Evolutionary conservation across 371 early-diverging fungal species (phyloP), one percentile per base, ranked within the genome.

Genomic region (Mortierella sp.): DNA sequence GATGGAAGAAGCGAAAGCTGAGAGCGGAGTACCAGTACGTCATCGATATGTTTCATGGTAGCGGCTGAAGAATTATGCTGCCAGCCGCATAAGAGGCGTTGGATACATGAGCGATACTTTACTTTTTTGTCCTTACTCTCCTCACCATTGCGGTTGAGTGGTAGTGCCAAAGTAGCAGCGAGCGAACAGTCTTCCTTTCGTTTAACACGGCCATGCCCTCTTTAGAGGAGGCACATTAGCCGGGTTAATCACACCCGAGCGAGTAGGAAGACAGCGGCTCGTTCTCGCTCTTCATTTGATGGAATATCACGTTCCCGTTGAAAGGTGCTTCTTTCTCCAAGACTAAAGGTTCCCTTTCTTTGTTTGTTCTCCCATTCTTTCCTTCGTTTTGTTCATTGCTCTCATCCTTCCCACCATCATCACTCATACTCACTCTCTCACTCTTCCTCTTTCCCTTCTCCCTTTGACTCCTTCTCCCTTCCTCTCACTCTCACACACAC

Each of bases 281-380:
- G 68, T 38, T 68, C 68, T 68, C 41, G 24, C 43, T 41, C 63
- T 63, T 35, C 63, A 63, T 68, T 68, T 68, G 68, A 41, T 41
- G 38, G 68, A 35, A 35, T 68, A 68, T 68, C 68, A 68, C 24
- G 68, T 3, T 38, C 32, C 16, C 63, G 14, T 24, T 21, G 6
- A 7, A 32, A 24, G 18, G 11, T 21, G 41, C 68, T 38, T 68
- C 41, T 68, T 68, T 68, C 68, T 41, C 68, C 63, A 63, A 32
- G 35, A 41, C 63, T 16, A 32, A 35, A 16, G 63, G 32, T 3
- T 4, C 21, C 24, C 10, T 24, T 68, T 41, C 8, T 63, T 63
- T 35, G 38, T 24, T 63, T 56, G 56, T 56, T 68, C 38, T 41
- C 41, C 68, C 43, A 68, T 68, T 68, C 38, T 48, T 63, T 44